A percentile compares a stretch with the other conserved stretches of the same genome.
These are phyloP conservation scores for Parvularia atlantis DNA, from an alignment of 78 protist genomes.

Conservation along the genomic window DNA sequence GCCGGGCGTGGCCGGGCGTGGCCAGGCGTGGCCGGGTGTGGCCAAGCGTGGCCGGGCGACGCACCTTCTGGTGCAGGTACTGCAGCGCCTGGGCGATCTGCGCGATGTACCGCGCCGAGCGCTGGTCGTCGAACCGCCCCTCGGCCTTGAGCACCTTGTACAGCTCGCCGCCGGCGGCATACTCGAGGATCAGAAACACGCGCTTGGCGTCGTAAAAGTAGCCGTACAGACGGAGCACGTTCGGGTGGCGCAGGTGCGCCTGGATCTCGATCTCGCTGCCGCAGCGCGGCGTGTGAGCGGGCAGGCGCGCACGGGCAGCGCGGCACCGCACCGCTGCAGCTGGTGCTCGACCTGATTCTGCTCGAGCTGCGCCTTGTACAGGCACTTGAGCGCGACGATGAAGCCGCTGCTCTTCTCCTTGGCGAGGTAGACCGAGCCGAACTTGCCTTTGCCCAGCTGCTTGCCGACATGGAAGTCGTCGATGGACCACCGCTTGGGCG, in stretches of 20 bases:
- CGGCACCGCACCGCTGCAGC: too few species aligned
- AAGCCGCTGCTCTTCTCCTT: constrained; percentile 72
- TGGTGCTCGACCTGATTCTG: constrained; percentile 69
- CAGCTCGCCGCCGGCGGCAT: constrained; percentile 88
- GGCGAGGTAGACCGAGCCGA: constrained; percentile 88
- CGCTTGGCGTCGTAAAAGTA: constrained; percentile 83
- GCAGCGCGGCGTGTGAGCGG: too few species aligned
- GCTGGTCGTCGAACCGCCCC: constrained; percentile 34
- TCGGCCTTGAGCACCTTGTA: constrained; percentile 46
- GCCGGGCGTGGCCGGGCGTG: too few species aligned
- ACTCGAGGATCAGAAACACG: constrained; percentile 87
- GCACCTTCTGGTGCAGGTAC: too few species aligned
- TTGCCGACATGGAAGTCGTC: constrained; percentile 77
- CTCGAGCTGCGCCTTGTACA: constrained; percentile 74
- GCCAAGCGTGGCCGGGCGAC: too few species aligned
- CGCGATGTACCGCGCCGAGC: constrained; percentile 55
- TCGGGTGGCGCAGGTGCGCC: constrained; percentile 75
- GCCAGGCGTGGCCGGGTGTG: too few species aligned
- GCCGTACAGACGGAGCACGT: constrained; percentile 86
- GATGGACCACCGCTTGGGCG: constrained; percentile 22
- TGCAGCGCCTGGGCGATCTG: constrained; percentile 68
- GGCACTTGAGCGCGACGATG: constrained; percentile 88
- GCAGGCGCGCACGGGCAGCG: too few species aligned
- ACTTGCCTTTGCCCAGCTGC: constrained; percentile 87
- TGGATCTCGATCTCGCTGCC: constrained; percentile 94